Evolutionary conservation across 768 basidiomycete species (phyloP), one percentile per base, ranked within the genome.

Genomic region (Kwoniella sp.): DNA sequence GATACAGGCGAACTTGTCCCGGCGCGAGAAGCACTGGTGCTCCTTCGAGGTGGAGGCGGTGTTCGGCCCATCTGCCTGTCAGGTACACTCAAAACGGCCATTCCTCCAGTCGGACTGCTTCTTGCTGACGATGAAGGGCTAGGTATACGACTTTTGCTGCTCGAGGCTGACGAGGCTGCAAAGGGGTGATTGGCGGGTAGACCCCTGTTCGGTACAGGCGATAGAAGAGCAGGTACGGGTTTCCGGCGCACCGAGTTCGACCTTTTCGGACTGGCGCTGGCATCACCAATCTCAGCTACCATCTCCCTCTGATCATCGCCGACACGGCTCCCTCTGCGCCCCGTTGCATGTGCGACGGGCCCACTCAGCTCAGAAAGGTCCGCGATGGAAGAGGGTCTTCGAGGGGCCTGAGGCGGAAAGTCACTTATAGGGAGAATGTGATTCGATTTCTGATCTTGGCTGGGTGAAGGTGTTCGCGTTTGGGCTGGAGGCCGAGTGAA

Each of bases 141-240:
- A 9, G 56, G 50, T 1, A 17, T 24, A 22, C 47, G 51, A 29
- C 51, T 53, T 26, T 33, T 25, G 12, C 44, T 54, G 7, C 29
- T 55, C 25, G 27, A 33, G 9, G 26, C 46, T 33, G 25, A n/a
- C 15, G 55, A 53, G 4, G 49, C 33, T 3, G 68, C 60, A 49
- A 69, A 69, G 0, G 68, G 68, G 37, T 69, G 68, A 40, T 65
- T 52, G 7, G 53, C 22, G 2, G 68, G 68, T 15, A 69, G 49
- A 25, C 44, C 21, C 50, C 44, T 29, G 25, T 36, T 54, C 13
- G 55, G 55, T 44, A 60, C 49, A 3, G 47, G 46, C 19, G 52
- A 22, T 13, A 62, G 58, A 2, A 61, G 55, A 19, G 47, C 27
- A 8, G 63, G 63, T n/a, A 65, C 63, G 24, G 63, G 63, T 59